These are phyloP conservation scores for Boletus insuetus DNA, from an alignment of 768 basidiomycete genomes.

Conservation along the genomic window DNA sequence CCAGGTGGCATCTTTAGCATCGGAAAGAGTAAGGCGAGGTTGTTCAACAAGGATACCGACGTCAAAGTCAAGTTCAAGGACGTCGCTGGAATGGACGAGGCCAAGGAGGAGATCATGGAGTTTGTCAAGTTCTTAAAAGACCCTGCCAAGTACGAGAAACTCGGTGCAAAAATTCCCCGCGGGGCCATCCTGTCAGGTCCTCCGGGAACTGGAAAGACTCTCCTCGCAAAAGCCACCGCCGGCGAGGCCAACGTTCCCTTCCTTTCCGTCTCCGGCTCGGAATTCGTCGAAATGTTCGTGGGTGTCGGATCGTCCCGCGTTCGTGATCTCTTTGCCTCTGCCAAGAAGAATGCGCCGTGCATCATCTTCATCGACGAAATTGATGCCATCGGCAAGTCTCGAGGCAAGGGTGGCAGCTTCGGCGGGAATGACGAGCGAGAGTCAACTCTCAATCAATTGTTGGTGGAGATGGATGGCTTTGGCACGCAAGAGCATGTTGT, in stretches of 20 bases:
- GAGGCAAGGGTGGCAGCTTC: slow-evolving; percentile 72
- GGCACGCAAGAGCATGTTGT: slow-evolving; percentile 97
- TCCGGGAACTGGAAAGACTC: slow-evolving; percentile 97
- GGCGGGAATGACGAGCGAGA: slow-evolving; percentile 98
- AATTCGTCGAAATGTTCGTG: slow-evolving; percentile 99
- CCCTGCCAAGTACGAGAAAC: slow-evolving; percentile 88
- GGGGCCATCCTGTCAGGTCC: slow-evolving; percentile 94
- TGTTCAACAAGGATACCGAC: slow-evolving; percentile 97
- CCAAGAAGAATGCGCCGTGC: slow-evolving; percentile 96
- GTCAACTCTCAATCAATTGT: slow-evolving; percentile 92
- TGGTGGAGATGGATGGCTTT: slow-evolving; percentile 99
- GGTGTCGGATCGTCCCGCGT: slow-evolving; percentile 98
- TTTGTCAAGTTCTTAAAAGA: slow-evolving; percentile 99
- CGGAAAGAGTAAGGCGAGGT: slow-evolving; percentile 89
- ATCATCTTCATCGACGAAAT: slow-evolving; percentile 99
- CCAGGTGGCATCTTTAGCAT: slow-evolving; percentile 95
- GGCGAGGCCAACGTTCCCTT: slow-evolving; percentile 98
- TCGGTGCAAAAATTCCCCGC: slow-evolving; percentile 97
- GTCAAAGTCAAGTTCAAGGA: slow-evolving; percentile 93
- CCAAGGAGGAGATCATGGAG: slow-evolving; percentile 99
- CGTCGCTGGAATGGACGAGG: slow-evolving; percentile 99
- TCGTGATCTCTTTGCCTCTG: slow-evolving; percentile 94
- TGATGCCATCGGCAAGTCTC: slow-evolving; percentile 95
- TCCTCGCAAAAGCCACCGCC: slow-evolving; percentile 97
- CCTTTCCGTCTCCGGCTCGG: slow-evolving; percentile 97